phyloP scores from a whole-genome alignment of 1,284 basidiomycete species.

The Tylopilus sp. region DNA sequence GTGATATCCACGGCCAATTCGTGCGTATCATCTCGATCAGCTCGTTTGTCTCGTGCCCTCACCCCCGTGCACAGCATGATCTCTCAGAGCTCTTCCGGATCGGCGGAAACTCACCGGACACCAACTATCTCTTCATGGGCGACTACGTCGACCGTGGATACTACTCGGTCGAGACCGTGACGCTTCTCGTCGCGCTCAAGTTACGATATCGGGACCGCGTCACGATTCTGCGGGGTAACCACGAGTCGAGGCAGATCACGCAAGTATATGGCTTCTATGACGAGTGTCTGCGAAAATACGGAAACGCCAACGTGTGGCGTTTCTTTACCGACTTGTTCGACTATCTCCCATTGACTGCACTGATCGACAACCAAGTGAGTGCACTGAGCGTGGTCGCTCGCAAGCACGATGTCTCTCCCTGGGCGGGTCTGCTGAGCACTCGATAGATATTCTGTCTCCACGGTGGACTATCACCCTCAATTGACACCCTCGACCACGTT shows the following conservation, averaged over 20 bases:
- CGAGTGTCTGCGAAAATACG: slow-evolving; percentile 98
- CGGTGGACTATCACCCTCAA: slow-evolving; percentile 96
- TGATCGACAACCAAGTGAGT: slow-evolving; percentile 97
- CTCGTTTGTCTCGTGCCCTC: not conserved
- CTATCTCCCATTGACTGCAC: slow-evolving; percentile 92
- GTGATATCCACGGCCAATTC: slow-evolving; percentile 99
- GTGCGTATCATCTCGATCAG: slow-evolving; percentile 55
- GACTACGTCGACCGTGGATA: slow-evolving; percentile 99
- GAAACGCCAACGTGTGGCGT: slow-evolving; percentile 99
- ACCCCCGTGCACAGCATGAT: slow-evolving; percentile 70
- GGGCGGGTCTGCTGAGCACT: slow-evolving; percentile 12
- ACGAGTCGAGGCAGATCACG: slow-evolving; percentile 98
- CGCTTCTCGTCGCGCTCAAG: slow-evolving; percentile 96
- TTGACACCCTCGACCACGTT: slow-evolving; percentile 98
- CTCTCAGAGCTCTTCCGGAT: slow-evolving; percentile 98
- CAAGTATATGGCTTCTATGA: slow-evolving; percentile 99
- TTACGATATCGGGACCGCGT: slow-evolving; percentile 97
- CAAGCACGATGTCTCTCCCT: not conserved
- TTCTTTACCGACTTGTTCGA: slow-evolving; percentile 99
- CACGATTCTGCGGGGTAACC: slow-evolving; percentile 96
- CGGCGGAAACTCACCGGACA: slow-evolving; percentile 98
- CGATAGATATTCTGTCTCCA: slow-evolving; percentile 96
- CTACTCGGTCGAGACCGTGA: slow-evolving; percentile 99
- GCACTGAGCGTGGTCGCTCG: slow-evolving; percentile 8
- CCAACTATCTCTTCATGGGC: slow-evolving; percentile 99